phyloP scores from a whole-genome alignment of 306 rosid species.

The Prunus persica region Prunus_persica_NCBIv2 NC_034014.1:23459501-23460000 shows the following conservation, averaged over 20 bases:
- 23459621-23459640: not conserved
- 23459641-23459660: not conserved
- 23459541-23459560: not conserved
- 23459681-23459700: not conserved
- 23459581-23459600: not conserved
- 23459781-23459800: not conserved
- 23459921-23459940: constrained; percentile 80
- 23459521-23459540: not conserved
- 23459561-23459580: not conserved
- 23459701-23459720: not conserved
- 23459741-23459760: constrained; percentile 17
- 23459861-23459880: constrained; percentile 90
- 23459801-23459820: constrained; percentile 3
- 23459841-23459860: constrained; percentile 4
- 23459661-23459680: not conserved
- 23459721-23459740: not conserved
- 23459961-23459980: constrained; percentile 34
- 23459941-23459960: constrained; percentile 97
- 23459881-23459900: constrained; percentile 95
- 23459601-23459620: not conserved
- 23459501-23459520: not conserved
- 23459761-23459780: constrained; percentile 14
- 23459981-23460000: not conserved
- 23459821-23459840: not conserved
- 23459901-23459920: constrained; percentile 78